Percentiles rank a stretch among this genome's conserved stretches.
These are phyloP conservation scores for Penicillium malachiteum DNA, from an alignment of 495 filamentous ascomycete genomes.

Conservation along the genomic window DNA sequence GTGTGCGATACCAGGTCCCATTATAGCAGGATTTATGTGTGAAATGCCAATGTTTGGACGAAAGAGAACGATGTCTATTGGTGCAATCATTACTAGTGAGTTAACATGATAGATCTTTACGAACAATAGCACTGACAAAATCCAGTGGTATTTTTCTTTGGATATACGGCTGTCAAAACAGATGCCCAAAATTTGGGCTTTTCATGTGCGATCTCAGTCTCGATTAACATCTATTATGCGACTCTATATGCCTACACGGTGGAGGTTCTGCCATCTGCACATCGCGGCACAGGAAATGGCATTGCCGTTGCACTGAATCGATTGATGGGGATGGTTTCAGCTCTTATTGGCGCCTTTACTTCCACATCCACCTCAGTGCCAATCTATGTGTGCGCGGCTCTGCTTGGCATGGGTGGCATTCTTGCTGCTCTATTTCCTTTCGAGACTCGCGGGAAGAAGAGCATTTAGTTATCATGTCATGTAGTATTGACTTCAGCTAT, in stretches of 20 bases:
- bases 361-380: conserved; percentile 35
- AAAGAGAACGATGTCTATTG: conserved; percentile 37
- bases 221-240: conserved; percentile 48
- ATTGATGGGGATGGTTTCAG: conserved; percentile 37
- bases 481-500: background rate
- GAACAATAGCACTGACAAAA: background rate
- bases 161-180: conserved; percentile 43
- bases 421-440: conserved; percentile 39
- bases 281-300: conserved; percentile 44
- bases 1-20: conserved; percentile 37
- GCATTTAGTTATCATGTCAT: conserved; percentile 3
- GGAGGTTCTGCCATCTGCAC: conserved; percentile 42
- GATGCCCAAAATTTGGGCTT: conserved; percentile 42
- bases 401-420: conserved; percentile 31
- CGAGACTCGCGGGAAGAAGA: conserved; percentile 25
- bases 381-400: conserved; percentile 38
- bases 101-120: background rate
- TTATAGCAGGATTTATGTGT: conserved; percentile 38
- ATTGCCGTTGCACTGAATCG: conserved; percentile 41
- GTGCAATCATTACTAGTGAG: conserved; percentile 38
- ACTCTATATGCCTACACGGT: conserved; percentile 49
- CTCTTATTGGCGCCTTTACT: conserved; percentile 37
- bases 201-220: conserved; percentile 39
- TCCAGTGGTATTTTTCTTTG: conserved; percentile 39
- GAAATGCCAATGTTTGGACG: conserved; percentile 34